Evolutionary conservation across 768 basidiomycete species (phyloP), one percentile per base, ranked within the genome.

Genomic region (Agaricus blazei): DNA sequence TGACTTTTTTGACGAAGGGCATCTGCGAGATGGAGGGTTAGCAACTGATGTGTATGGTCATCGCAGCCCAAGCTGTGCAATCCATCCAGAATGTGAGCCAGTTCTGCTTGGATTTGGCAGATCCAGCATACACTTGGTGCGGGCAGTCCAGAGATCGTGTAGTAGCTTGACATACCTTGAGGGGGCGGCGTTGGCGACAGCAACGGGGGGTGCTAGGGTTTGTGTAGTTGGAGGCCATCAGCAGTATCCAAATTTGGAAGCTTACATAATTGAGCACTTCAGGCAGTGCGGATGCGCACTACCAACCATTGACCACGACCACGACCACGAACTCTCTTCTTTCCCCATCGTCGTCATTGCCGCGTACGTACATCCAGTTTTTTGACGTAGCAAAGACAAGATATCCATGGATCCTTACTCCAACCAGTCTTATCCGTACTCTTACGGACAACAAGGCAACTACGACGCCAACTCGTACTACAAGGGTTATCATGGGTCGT

Each of bases 1-100:
- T 98, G 79, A 95, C 72, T 64, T 88, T 87, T 79, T 98, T 98
- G 80, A 97, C 89, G 83, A 97, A 98, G 59, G 95, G 96, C 96
- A 93, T 91, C 79, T 81, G 43, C 27, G 42, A 42, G 40, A 36
- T 47, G 31, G 58, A 51, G n/a, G 44, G n/a, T 55, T 24, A 49
- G 43, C 29, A 46, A 45, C 41, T 46, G 34, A 57, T 48, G 37
- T 37, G 23, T 27, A 46, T 58, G 56, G 65, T 62, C 68, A 79
- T 79, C 77, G 68, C 63, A 45, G 54, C 19, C 24, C 31, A 41
- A 29, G 37, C 34, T 40, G 37, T 11, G 54, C 60, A 65, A 74
- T 72, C 72, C 75, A 77, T 65, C 75, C 64, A 67, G 28, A 19
- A 14, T 15, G 28, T 31, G 34, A 5, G 4, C 36, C 19, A 23